Evolutionary conservation across 805 yeast species (phyloP), one percentile per base, ranked within the genome.

Genomic region (Nakazawaea wickerhamii): DNA sequence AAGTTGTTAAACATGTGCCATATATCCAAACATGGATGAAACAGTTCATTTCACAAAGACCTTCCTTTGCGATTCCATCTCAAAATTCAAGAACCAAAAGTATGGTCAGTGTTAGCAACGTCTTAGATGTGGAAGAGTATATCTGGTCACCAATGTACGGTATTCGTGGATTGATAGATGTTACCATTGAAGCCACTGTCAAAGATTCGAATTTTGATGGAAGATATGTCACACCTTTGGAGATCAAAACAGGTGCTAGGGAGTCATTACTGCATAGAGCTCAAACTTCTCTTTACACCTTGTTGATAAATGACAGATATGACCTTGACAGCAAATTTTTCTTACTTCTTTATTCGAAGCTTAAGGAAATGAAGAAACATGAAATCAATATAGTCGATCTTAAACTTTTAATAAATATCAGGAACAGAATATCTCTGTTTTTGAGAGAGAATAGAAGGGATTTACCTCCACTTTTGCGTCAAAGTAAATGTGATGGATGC

Each of bases 61-160:
- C 41, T 14, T 48, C 41, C 6, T 26, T 33, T 10, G 3, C 25
- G 2, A 40, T 46, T 21, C 37, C 49, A 3, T 48, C 45, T n/a
- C 35, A 43, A 19, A 48, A 35, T 17, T 43, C 52, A 18, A 57
- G 53, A n/a, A 61, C 62, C 18, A 58, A 61, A 11, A 58, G 73
- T 1, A 62, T 63, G 9, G 66, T 80, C 32, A 67, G 81, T 0
- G 78, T 84, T 0, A 67, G 76, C 13, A 79, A 81, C 44, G 74
- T 89, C 7, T 65, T 87, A 26, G 96, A 86, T 54, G 77, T 87
- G 8, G 99, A 93, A 60, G 97, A 93, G 54, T 84, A 81, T 52
- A 81, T 93, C 11, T 81, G 95, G 88, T 87, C 97, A 0, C 95
- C 97, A 0, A 73, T 77, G 55, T 89, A 75, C 64, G 99, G 99